These are phyloP conservation scores for Penicillium macrosclerotiorum DNA, from an alignment of 495 filamentous ascomycete species.

Conservation along the genomic window DNA sequence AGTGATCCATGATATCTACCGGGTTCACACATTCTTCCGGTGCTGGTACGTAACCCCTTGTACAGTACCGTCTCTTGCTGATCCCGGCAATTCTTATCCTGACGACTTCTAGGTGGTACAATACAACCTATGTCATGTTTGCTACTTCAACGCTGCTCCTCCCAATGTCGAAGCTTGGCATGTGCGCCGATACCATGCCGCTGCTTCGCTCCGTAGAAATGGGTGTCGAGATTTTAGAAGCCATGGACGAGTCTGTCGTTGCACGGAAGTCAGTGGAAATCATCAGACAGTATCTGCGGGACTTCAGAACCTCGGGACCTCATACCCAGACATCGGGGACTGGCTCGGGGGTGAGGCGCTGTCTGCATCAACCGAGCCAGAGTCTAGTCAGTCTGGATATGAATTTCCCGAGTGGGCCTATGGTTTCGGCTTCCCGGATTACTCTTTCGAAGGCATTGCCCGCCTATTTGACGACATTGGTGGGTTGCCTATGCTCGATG, in stretches of 20 bases:
- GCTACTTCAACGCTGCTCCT: constrained; percentile 42
- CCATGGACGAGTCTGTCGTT: constrained; percentile 43
- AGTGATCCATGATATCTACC: constrained; percentile 42
- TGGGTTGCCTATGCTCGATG: constrained; percentile 34
- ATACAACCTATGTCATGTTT: constrained; percentile 45
- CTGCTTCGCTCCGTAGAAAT: constrained; percentile 35
- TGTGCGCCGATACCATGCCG: constrained; percentile 31
- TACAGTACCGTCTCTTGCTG: background rate
- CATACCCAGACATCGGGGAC: constrained; percentile 1
- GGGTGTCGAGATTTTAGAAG: constrained; percentile 42
- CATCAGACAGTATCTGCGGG: constrained; percentile 36
- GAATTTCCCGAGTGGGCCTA: constrained; percentile 43
- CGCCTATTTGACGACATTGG: constrained; percentile 40
- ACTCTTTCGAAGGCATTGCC: constrained; percentile 41
- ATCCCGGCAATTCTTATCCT: background rate
- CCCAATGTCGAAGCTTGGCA: constrained; percentile 36
- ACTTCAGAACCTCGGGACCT: constrained; percentile 24
- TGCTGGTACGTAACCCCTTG: constrained; percentile 35
- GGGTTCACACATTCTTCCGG: constrained; percentile 41
- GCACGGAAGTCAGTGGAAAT: constrained; percentile 41
- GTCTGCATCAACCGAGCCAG: constrained; percentile 7
- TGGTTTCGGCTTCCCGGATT: constrained; percentile 42
- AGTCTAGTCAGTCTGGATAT: constrained; percentile 18
- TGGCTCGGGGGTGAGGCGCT: constrained; percentile 6
- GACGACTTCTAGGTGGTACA: constrained; percentile 38